phyloP scores from a whole-genome alignment of 371 early-diverging fungal species.

The Mortierella sp. region DNA sequence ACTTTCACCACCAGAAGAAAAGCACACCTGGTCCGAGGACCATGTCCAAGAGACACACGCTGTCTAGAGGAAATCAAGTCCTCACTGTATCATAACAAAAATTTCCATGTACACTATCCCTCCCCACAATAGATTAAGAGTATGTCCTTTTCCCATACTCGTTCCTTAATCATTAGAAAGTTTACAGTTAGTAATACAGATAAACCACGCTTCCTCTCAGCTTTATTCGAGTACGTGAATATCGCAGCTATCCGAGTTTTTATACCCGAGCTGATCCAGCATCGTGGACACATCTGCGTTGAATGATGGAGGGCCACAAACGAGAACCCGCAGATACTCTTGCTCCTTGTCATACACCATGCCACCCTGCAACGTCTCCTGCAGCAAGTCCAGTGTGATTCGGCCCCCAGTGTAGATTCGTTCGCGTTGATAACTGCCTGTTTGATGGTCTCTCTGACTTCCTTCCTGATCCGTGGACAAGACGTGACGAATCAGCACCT shows the following conservation, averaged over 20 bases:
- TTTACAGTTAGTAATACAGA: too few species aligned
- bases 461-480: constrained; percentile 6
- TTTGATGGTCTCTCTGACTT: not conserved
- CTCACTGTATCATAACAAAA: too few species aligned
- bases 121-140: constrained; percentile 5
- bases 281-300: constrained; percentile 31
- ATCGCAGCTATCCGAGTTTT: constrained; percentile 10
- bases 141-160: not conserved
- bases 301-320: constrained; percentile 46
- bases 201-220: too few species aligned
- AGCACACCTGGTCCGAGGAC: constrained; percentile 21
- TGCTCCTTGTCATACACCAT: not conserved
- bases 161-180: not conserved
- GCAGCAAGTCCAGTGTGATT: constrained; percentile 21
- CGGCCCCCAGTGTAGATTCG: constrained; percentile 26
- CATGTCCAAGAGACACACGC: constrained; percentile 17
- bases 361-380: constrained; percentile 5
- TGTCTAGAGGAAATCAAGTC: not conserved
- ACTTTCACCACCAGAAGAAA: constrained; percentile 41
- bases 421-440: not conserved
- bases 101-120: constrained; percentile 1
- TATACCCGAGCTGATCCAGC: constrained; percentile 19
- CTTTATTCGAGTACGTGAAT: constrained; percentile 8
- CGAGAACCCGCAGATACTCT: constrained; percentile 21
- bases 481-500: constrained; percentile 33